phyloP scores from a whole-genome alignment of 2,329 filamentous ascomycete species.

The Xylaria sp. region DNA sequence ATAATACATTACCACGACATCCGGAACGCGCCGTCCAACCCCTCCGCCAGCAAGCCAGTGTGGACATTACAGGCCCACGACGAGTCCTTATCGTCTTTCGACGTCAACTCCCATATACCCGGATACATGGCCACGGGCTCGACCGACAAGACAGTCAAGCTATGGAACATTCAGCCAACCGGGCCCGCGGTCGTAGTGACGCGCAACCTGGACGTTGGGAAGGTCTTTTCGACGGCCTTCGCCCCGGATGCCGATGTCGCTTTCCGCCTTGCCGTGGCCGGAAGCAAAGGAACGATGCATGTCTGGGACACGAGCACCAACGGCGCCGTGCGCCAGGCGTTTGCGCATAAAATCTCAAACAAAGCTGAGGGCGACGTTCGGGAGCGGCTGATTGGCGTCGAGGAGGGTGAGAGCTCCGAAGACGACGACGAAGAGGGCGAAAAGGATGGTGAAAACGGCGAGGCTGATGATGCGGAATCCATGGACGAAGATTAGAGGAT shows the following conservation, averaged over 20 bases:
- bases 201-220: constrained; percentile 89
- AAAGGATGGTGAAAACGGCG: constrained; percentile 38
- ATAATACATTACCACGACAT: constrained; percentile 91
- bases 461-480: constrained; percentile 48
- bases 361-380: constrained; percentile 62
- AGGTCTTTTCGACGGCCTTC: constrained; percentile 89
- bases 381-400: constrained; percentile 78
- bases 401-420: constrained; percentile 62
- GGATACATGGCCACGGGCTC: constrained; percentile 94
- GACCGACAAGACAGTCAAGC: constrained; percentile 91
- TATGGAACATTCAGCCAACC: constrained; percentile 85
- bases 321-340: constrained; percentile 78
- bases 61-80: constrained; percentile 98
- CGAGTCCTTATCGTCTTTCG: constrained; percentile 86
- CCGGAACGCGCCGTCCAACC: constrained; percentile 72
- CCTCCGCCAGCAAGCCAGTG: constrained; percentile 76
- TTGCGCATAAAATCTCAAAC: constrained; percentile 69
- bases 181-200: constrained; percentile 90
- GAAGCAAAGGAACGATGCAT: constrained; percentile 89
- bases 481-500: constrained; percentile 59
- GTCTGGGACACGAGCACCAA: constrained; percentile 98
- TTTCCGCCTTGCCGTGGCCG: constrained; percentile 89
- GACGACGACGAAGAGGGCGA: constrained; percentile 51
- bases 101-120: constrained; percentile 86
- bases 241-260: constrained; percentile 88